Base-by-base conservation (phyloP, 306 rosid species). In the Prunus davidiana region DNA sequence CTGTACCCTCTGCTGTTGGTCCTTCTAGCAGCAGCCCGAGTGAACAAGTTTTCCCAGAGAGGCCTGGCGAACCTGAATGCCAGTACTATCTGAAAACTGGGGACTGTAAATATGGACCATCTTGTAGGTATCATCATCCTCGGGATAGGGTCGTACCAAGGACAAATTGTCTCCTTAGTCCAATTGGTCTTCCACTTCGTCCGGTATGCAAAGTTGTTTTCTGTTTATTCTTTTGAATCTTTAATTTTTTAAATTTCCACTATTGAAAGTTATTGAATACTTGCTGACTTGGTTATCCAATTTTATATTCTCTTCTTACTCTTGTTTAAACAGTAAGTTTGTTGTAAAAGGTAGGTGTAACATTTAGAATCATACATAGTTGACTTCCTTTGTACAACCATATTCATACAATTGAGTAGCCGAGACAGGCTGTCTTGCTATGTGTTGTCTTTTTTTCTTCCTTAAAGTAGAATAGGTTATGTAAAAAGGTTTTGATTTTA, bases 71-170 rank as follows among this genome's bases (percentile, higher is more conserved):
- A 80, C 90, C 89, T 51, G 92, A 90, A 77, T 92, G 97, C 84
- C 92, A 84, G 72, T 90, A 90, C 73, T 93, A 83, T 72, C 71
- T 93, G 71, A 93, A 86, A 88, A 93, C 96, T 0, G 98, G 98
- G 83, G 95, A 91, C 77, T 93, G 96, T 80, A 93, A 93, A 84
- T 93, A 73, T 76, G 96, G 98, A 67, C 76, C 86, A 61, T 81
- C 91, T 38, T 93, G 98, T 85, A 90, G 98, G 65, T 93, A 45
- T 80, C 91, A 93, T 84, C 98, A 93, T 83, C 96, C 98, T 51
- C 86, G 75, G 25, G 95, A 93, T 28, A 88, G 62, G 64, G 75
- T 72, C 45, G 74, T 72, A 68, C 79, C 89, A 50, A 80, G 80
- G 60, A 87, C 93, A 60, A 76, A 67, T 67, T 75, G 82, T 76